These are phyloP conservation scores for Agastache rugosa DNA, from an alignment of 257 asterid species.

Conservation along the genomic window DNA sequence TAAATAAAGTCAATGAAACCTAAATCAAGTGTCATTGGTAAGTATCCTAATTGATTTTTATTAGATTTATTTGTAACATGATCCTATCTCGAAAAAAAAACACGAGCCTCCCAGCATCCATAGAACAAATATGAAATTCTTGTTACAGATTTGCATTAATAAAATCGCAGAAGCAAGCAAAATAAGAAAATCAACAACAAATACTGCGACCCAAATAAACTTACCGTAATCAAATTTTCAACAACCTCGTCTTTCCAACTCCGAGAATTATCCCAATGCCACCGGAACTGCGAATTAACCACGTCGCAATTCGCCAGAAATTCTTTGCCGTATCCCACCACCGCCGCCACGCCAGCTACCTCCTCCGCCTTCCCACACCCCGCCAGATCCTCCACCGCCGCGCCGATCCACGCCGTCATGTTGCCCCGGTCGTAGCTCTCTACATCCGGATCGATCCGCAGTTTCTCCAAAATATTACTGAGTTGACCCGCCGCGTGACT, in stretches of 20 bases:
- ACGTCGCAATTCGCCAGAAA: constrained; percentile 27
- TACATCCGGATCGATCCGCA: constrained; percentile 40
- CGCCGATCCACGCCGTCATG: constrained; percentile 30
- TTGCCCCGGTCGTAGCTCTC: constrained; percentile 36
- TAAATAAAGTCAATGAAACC: no score
- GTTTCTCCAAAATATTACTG: background rate
- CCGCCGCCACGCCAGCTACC: constrained; percentile 30
- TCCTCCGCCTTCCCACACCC: constrained; percentile 18
- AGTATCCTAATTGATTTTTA: no score
- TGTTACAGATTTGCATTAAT: background rate
- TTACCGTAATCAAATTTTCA: constrained; percentile 31
- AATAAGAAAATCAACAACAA: constrained; percentile 44
- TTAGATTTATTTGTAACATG: no score
- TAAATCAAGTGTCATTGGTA: no score
- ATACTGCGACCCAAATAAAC: constrained; percentile 45
- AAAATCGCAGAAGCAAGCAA: constrained; percentile 41
- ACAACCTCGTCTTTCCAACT: constrained; percentile 3
- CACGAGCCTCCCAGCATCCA: no score
- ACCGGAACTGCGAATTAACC: constrained; percentile 6
- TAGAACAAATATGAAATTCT: no score
- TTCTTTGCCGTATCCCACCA: constrained; percentile 29
- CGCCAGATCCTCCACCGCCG: constrained; percentile 38
- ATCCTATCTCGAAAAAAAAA: background rate
- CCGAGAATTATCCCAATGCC: background rate
- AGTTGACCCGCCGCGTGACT: constrained; percentile 38